Conservation (phyloP, 371 early-diverging fungal genomes). For the Mortierella sp. region DNA sequence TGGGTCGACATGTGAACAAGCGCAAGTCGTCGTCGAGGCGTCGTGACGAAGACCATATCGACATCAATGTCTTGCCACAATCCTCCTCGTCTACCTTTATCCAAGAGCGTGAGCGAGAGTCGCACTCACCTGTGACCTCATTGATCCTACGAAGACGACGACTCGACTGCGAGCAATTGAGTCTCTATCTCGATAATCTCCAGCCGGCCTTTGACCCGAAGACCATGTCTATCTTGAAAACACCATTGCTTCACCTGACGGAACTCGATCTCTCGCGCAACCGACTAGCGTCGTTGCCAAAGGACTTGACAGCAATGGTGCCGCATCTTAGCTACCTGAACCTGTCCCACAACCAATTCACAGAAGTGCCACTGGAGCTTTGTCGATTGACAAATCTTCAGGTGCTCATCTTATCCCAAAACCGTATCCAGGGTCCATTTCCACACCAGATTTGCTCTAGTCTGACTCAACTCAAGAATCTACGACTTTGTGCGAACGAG, state of each 20-base stretch:
- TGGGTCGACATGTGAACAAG: conserved; percentile 62
- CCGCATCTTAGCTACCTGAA: conserved; percentile 61
- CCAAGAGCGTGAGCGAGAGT: conserved; percentile 40
- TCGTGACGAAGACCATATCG: conserved; percentile 32
- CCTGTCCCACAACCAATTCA: conserved; percentile 64
- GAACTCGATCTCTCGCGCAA: conserved; percentile 72
- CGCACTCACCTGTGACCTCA: conserved; percentile 48
- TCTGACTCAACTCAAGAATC: conserved; percentile 58
- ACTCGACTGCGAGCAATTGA: conserved; percentile 55
- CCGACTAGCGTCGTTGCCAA: conserved; percentile 57
- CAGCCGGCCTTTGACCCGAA: conserved; percentile 56
- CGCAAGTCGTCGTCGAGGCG: conserved; percentile 12
- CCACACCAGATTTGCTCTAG: conserved; percentile 56
- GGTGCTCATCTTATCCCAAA: conserved; percentile 65
- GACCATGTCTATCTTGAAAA: conserved; percentile 43
- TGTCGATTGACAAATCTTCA: conserved; percentile 59
- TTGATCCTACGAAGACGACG: conserved; percentile 62
- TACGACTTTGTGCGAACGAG: conserved; percentile 62
- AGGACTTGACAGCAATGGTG: conserved; percentile 53
- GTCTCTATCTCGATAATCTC: conserved; percentile 51
- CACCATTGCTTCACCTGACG: conserved; percentile 55
- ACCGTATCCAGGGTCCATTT: conserved; percentile 56
- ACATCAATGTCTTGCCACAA: conserved; percentile 42
- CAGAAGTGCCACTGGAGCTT: conserved; percentile 61
- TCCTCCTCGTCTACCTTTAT: conserved; percentile 24